Conservation (phyloP, 208 protist species). For the Porcisia deanei region DNA sequence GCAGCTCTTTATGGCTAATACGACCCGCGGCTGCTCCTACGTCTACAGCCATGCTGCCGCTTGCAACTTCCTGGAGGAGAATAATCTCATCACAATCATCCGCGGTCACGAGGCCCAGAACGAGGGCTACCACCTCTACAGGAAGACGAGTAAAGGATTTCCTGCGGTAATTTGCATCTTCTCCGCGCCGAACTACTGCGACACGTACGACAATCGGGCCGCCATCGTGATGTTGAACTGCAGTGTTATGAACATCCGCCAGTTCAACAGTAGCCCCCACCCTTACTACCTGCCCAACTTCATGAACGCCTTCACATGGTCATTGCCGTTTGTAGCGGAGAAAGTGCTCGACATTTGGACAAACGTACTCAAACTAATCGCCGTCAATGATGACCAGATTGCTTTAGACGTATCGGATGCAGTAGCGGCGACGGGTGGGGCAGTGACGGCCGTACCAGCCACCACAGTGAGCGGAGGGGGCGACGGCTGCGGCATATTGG, state of each 20-base stretch:
- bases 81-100: constrained; percentile 95
- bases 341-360: constrained; percentile 93
- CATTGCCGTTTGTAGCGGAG: constrained; percentile 96
- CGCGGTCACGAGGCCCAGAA: constrained; percentile 96
- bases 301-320: constrained; percentile 98
- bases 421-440: neutral
- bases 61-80: constrained; percentile 93
- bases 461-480: neutral
- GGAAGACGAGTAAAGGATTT: constrained; percentile 90
- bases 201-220: constrained; percentile 97
- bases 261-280: constrained; percentile 95
- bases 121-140: constrained; percentile 94
- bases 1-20: constrained; percentile 73
- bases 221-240: constrained; percentile 93
- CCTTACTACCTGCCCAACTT: constrained; percentile 98
- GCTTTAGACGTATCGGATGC: neutral
- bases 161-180: constrained; percentile 97
- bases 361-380: constrained; percentile 76
- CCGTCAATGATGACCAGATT: constrained; percentile 58
- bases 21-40: constrained; percentile 86
- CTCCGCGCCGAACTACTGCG: constrained; percentile 97
- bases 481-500: constrained; percentile 11
- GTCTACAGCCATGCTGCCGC: constrained; percentile 85
- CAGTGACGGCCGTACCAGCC: neutral
- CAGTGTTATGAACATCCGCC: constrained; percentile 97